phyloP scores from a whole-genome alignment of 345 rosid genomes.

The Populus simonii region DNA sequence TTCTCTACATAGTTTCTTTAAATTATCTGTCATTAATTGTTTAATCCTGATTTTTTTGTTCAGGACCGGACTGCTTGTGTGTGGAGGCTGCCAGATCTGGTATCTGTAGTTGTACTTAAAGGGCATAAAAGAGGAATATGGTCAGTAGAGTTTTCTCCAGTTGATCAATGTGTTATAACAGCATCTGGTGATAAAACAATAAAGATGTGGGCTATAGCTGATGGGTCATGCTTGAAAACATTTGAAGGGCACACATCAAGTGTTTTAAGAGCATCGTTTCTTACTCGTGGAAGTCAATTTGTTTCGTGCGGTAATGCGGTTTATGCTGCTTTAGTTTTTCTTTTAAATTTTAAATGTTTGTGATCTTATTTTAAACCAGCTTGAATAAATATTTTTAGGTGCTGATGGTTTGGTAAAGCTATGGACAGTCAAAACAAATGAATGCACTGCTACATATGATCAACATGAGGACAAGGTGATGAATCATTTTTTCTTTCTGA shows the following conservation, averaged over 20 bases:
- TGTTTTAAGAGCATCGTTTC: constrained; percentile 83
- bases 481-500: neutral
- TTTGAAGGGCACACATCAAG: constrained; percentile 95
- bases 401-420: constrained; percentile 94
- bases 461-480: constrained; percentile 90
- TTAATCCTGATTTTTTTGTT: neutral
- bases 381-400: constrained; percentile 45
- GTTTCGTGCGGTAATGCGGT: constrained; percentile 77
- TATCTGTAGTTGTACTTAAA: constrained; percentile 63
- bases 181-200: constrained; percentile 93
- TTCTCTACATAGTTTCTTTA: neutral
- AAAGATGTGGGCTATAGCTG: constrained; percentile 86
- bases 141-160: constrained; percentile 96
- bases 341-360: neutral
- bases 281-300: constrained; percentile 84
- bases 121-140: constrained; percentile 96
- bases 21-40: neutral
- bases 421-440: constrained; percentile 82
- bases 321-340: neutral
- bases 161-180: constrained; percentile 93
- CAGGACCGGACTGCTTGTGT: constrained; percentile 97
- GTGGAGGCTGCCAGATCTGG: constrained; percentile 90
- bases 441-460: constrained; percentile 90
- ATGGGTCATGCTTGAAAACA: constrained; percentile 93
- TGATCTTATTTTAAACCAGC: constrained; percentile 3